Base-by-base conservation (phyloP, 768 basidiomycete species). In the Suillus placidus region DNA sequence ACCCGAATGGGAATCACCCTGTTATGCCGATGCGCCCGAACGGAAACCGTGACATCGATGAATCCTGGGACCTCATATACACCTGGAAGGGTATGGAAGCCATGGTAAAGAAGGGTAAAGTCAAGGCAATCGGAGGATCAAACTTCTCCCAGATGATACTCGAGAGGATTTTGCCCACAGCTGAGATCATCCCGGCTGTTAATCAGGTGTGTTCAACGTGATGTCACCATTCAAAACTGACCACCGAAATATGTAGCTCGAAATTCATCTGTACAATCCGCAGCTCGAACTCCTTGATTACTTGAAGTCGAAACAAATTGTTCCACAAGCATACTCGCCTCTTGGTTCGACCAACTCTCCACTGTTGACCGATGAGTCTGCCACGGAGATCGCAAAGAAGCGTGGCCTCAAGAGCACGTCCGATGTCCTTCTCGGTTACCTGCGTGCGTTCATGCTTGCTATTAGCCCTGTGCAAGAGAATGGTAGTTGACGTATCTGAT, bases 11-110 rank as follows among this genome's bases (percentile, higher is more conserved):
- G 43, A 90, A 88, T 73, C 83, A 89, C 71, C 85, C 80, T 10
- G 68, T 73, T 4, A 80, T 90, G 75, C 90, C 88, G 10, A 81
- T 79, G 14, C 85, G 84, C 42, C 84, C 87, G 0, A 81, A 88
- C 72, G 86, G 91, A 64, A 83, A 80, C 69, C 84, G 91, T 43
- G 91, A 93, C 72, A 80, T 91, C 56, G 86, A 88, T 69, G 82
- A 84, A 70, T 80, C 84, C 47, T 91, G 91, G 86, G 81, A 86
- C 34, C 73, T 93, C 71, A 79, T 75, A 61, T 84, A 93, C 60
- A 94, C 94, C 16, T 95, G 94, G 93, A 87, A 85, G 71, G 87
- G 90, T 75, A 90, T 95, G 89, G 94, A 95, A 75, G 86, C 80
- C 12, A 68, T 94, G 37, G 76, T 87, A 66, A 86, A 85, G 75